phyloP scores from a whole-genome alignment of 305 asterid genomes.

The Solanum hybrid region DNA sequence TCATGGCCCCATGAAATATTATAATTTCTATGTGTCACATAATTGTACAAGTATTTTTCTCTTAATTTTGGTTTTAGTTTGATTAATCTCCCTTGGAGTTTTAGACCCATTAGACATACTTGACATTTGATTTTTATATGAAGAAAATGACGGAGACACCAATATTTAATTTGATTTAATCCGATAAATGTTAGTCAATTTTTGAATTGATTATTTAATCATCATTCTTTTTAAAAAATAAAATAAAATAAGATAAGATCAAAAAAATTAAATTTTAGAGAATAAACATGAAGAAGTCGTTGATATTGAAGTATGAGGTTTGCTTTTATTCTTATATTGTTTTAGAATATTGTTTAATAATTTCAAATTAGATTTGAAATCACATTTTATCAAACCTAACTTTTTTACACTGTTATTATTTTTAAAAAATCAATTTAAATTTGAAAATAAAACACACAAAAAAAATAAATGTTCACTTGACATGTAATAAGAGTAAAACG shows the following conservation, averaged over 20 bases:
- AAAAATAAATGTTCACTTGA: neutral
- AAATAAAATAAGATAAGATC: neutral
- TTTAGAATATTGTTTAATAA: neutral
- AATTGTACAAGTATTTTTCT: neutral
- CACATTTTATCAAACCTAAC: neutral
- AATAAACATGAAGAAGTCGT: neutral
- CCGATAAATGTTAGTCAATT: neutral
- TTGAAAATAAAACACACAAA: neutral
- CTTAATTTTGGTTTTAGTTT: neutral
- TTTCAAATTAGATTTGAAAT: neutral
- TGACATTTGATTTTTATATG: neutral
- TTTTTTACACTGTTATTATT: neutral
- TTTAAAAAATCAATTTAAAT: neutral
- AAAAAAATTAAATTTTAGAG: neutral
- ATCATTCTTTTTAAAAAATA: neutral
- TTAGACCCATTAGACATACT: neutral
- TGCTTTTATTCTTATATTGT: neutral
- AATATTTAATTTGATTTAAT: neutral
- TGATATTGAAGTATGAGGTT: neutral
- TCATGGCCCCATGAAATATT: neutral
- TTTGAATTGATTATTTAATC: neutral
- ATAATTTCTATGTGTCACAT: neutral
- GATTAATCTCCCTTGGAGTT: neutral
- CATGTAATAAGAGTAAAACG: neutral
- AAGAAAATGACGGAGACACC: neutral